Evolutionary conservation across 2,329 filamentous ascomycete species (phyloP).

Genomic region (Fusarium pseudocircinatum): DNA sequence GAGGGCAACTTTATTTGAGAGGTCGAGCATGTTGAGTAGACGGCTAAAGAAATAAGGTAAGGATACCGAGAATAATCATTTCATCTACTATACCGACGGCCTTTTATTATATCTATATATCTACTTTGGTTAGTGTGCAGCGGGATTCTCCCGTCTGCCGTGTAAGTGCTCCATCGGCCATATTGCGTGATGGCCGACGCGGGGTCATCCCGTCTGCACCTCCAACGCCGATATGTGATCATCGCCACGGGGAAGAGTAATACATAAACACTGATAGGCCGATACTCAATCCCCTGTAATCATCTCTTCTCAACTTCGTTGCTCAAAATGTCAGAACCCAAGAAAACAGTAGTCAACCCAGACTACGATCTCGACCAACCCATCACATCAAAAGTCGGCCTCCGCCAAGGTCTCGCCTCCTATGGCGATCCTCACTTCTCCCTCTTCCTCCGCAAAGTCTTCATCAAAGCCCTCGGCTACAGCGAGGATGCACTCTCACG

Average conservation of each 20-base stretch:
- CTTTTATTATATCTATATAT: background rate
- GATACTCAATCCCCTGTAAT: background rate
- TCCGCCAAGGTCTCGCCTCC: conserved; percentile 71
- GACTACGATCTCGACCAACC: conserved; percentile 71
- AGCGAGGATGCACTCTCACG: conserved; percentile 75
- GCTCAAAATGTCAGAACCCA: conserved; percentile 24
- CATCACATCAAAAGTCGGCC: conserved; percentile 60
- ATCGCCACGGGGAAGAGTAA: conserved; percentile 30
- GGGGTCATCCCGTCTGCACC: conserved; percentile 30
- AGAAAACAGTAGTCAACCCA: conserved; percentile 23
- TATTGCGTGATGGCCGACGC: conserved; percentile 33
- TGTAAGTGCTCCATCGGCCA: conserved; percentile 24
- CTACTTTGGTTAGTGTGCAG: background rate
- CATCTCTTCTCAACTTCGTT: background rate
- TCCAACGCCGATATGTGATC: background rate
- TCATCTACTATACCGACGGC: accelerated
- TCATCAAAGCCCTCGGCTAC: conserved; percentile 81
- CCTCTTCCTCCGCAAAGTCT: conserved; percentile 78
- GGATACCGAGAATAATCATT: accelerated
- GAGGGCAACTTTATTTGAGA: conserved; percentile 56
- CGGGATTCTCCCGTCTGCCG: background rate
- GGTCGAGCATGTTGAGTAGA: conserved; percentile 46
- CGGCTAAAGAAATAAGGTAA: accelerated
- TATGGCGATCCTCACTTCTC: conserved; percentile 82
- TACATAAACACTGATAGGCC: conserved; percentile 39